Evolutionary conservation across 148 eudicot genomes (phyloP).

Genomic region (Polygonum aviculare): DNA sequence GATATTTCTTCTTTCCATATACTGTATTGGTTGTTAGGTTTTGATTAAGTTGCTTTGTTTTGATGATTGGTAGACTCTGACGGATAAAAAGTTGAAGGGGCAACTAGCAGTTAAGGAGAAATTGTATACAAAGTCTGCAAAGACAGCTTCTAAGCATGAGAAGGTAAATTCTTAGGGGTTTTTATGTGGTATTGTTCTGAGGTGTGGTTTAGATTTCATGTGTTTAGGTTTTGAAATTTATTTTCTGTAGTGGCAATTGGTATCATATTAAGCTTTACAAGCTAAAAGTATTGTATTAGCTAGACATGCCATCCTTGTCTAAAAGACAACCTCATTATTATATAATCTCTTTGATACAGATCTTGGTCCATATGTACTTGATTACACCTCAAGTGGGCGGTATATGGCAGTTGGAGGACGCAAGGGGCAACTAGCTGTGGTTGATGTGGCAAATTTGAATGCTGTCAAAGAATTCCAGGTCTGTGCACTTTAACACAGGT

Average conservation of each 20-base stretch:
- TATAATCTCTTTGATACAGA: slow-evolving; percentile 29
- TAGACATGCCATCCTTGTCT: background rate
- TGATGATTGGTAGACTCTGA: slow-evolving; percentile 30
- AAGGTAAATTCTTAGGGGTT: slow-evolving; percentile 37
- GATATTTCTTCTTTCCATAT: background rate
- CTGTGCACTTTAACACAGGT: background rate
- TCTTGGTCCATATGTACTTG: slow-evolving; percentile 82
- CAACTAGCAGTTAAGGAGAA: slow-evolving; percentile 67
- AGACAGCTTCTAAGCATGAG: slow-evolving; percentile 67
- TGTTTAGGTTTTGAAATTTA: background rate
- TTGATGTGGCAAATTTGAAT: slow-evolving; percentile 59
- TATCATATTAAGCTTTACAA: background rate
- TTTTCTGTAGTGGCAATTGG: background rate
- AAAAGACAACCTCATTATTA: background rate
- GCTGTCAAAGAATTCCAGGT: slow-evolving; percentile 81
- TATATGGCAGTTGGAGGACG: slow-evolving; percentile 86
- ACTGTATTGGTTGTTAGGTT: background rate
- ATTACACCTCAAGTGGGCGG: slow-evolving; percentile 76
- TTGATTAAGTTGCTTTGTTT: slow-evolving; percentile 8
- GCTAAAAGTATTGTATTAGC: too few relatives aligned
- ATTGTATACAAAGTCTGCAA: slow-evolving; percentile 59
- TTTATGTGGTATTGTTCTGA: background rate
- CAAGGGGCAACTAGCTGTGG: slow-evolving; percentile 74
- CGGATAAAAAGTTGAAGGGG: slow-evolving; percentile 83
- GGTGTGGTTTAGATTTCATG: background rate